phyloP scores from a whole-genome alignment of 2,329 filamentous ascomycete species.

The Purpureocillium lavendulum region DNA sequence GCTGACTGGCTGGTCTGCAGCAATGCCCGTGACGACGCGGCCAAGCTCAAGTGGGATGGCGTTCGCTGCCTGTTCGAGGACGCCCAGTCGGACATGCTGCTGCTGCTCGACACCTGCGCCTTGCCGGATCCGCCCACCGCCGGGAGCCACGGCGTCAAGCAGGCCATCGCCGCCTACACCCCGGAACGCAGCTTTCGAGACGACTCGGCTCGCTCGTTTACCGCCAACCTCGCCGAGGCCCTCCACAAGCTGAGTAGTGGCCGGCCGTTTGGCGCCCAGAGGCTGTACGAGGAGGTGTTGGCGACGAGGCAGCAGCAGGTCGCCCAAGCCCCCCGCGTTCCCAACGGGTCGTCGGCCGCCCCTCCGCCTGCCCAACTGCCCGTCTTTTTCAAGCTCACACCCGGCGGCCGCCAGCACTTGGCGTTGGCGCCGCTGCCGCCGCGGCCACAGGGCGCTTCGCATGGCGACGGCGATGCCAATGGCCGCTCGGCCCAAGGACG shows the following conservation, averaged over 20 bases:
- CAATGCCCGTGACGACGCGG: constrained; percentile 47
- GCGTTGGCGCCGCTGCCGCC: constrained; percentile 40
- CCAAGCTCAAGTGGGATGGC: constrained; percentile 56
- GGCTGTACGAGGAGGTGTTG: constrained; percentile 48
- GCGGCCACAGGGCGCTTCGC: constrained; percentile 17
- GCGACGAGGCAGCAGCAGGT: constrained; percentile 35
- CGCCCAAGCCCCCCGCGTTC: constrained; percentile 29
- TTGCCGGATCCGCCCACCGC: constrained; percentile 40
- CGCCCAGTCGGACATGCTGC: constrained; percentile 52
- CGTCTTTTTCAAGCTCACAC: constrained; percentile 46
- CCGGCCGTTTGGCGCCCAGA: constrained; percentile 47
- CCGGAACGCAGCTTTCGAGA: constrained; percentile 39
- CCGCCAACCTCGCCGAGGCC: constrained; percentile 46
- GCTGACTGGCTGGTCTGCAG: constrained; percentile 28
- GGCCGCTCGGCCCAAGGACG: constrained; percentile 12
- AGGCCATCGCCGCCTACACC: constrained; percentile 52
- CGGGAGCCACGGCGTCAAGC: constrained; percentile 49
- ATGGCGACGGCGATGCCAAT: constrained; percentile 16
- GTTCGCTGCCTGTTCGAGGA: constrained; percentile 55
- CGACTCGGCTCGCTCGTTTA: constrained; percentile 45
- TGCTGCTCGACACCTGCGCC: constrained; percentile 55
- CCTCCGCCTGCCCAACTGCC: constrained; percentile 30
- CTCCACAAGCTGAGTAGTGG: constrained; percentile 43
- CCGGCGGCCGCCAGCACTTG: constrained; percentile 43
- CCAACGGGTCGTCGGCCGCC: constrained; percentile 35